Conservation (phyloP, 305 asterid genomes). For the Ajuga reptans region DNA sequence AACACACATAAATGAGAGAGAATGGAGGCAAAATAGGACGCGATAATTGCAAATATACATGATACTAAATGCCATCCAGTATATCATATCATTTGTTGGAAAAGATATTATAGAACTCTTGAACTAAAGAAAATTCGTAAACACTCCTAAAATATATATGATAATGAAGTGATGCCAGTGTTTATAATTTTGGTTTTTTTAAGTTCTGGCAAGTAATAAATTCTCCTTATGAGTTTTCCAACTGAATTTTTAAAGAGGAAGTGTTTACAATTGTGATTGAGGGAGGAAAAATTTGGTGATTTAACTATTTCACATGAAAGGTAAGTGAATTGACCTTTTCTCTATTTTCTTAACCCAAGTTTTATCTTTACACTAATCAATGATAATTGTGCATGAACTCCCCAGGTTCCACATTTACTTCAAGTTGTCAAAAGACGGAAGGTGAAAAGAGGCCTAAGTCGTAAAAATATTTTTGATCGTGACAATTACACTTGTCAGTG, state of each 20-base stretch:
- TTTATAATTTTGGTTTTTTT: too few relatives aligned
- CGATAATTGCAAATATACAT: neutral
- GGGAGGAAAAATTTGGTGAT: conserved; percentile 1
- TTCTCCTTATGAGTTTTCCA: neutral
- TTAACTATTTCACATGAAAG: neutral
- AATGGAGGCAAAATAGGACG: neutral
- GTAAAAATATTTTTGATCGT: conserved; percentile 69
- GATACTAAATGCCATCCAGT: neutral
- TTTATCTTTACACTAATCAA: conserved; percentile 6
- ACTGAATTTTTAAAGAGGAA: neutral
- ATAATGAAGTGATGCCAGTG: neutral
- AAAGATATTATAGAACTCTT: neutral
- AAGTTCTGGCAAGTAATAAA: neutral
- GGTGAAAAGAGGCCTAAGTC: conserved; percentile 62
- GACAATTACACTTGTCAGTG: conserved; percentile 85
- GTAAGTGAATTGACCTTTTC: neutral
- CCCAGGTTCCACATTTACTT: conserved; percentile 77
- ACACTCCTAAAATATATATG: neutral
- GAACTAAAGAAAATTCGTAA: neutral
- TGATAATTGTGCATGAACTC: conserved; percentile 21
- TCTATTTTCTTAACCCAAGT: neutral
- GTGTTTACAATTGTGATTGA: neutral
- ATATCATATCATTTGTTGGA: neutral
- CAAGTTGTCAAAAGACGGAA: conserved; percentile 80
- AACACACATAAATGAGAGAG: neutral